Base-by-base conservation (phyloP, 2,329 filamentous ascomycete species). In the Claviceps citrina region DNA sequence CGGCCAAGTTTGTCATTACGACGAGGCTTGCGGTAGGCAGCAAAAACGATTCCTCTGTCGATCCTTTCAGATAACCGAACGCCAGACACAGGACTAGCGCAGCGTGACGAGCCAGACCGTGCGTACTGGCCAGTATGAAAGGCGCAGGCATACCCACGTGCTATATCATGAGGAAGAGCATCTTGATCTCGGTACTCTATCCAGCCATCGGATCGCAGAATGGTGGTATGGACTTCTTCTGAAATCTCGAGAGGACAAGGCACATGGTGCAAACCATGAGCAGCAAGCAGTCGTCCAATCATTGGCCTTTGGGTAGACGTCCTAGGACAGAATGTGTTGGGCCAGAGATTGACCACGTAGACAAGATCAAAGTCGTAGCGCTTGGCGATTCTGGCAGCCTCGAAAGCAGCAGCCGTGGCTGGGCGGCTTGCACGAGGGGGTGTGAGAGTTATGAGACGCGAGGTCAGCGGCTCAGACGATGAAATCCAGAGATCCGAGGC, bases 271-370 rank as follows among this genome's bases (percentile, higher is more conserved):
- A 76, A 55, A 1, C 71, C 71, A 46, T 71, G 71, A 3, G 68
- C 71, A 2, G 71, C 70, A 4, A 75, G 61, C 12, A 75, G 60
- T 15, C 69, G 66, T 4, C 70, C 70, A 5, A 63, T 64, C 44
- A 71, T 50, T 5, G 51, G 54, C 18, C 49, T 48, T 6, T 42
- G 43, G 10, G 40, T 38, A 9, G 48, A 43, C 9, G 34, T 42
- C 13, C 36, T 42, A 27, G 40, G 24, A 24, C 38, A 43, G 13
- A 46, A 45, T 36, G 46, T 43, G 18, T 54, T 52, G 18, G 72
- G 71, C 71, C 72, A 75, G 12, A 76, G 56, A 45, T 70, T 74
- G 45, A 75, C 66, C 24, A 76, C 64, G 46, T 76, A 77, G 10
- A 76, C 62, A 19, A 76, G 59, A 46, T 74, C 69, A 39, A 77